phyloP scores from a whole-genome alignment of 768 basidiomycete species.

The Suillus lakei region DNA sequence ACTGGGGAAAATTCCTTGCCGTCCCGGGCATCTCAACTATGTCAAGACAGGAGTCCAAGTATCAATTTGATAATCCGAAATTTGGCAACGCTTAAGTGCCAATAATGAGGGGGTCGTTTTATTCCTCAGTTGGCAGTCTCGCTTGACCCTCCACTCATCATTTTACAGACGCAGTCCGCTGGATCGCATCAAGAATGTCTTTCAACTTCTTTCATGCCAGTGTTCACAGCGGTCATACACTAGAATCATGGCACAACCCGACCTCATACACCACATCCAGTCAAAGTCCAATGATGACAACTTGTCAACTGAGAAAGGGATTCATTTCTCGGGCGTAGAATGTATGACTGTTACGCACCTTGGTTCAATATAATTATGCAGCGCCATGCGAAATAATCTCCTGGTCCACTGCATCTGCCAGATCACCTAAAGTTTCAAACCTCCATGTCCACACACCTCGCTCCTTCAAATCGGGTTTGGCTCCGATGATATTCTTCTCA shows the following conservation, averaged over 20 bases:
- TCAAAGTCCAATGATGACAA: neutral
- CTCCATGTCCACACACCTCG: constrained; percentile 52
- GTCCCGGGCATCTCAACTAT: too few relatives aligned
- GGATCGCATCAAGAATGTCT: neutral
- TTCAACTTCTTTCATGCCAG: neutral
- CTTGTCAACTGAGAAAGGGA: neutral
- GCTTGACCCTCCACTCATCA: neutral
- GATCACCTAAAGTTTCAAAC: constrained; percentile 62
- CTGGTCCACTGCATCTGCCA: constrained; percentile 62
- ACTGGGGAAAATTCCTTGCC: too few relatives aligned
- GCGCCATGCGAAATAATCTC: constrained; percentile 31
- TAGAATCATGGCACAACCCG: neutral
- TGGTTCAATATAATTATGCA: neutral
- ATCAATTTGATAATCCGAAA: neutral
- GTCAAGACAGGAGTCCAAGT: neutral
- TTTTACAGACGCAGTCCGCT: neutral
- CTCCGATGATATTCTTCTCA: constrained; percentile 27
- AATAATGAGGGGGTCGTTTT: neutral
- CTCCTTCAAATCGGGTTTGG: constrained; percentile 48
- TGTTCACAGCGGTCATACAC: neutral
- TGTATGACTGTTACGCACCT: neutral
- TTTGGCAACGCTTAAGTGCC: neutral
- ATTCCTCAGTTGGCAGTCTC: neutral
- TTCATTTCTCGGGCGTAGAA: neutral
- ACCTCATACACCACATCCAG: neutral